Conservation (phyloP, 495 filamentous ascomycete genomes). For the Xylaria intraflava region DNA sequence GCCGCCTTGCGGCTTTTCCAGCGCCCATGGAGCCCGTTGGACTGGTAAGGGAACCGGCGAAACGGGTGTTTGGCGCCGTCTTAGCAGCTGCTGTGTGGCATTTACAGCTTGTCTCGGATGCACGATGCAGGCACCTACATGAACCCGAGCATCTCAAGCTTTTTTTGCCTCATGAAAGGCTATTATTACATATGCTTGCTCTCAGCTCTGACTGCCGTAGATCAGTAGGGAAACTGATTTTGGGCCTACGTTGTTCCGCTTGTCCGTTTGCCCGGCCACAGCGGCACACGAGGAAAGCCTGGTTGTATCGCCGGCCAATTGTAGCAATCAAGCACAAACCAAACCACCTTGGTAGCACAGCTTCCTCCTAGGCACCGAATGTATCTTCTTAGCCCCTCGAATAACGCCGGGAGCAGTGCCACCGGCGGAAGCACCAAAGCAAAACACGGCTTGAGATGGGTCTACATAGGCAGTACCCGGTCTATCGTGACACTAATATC, state of each 20-base stretch:
- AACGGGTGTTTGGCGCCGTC: constrained; percentile 7
- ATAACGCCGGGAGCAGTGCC: neutral
- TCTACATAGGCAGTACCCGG: too few species aligned
- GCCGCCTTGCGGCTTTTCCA: neutral
- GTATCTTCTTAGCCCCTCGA: neutral
- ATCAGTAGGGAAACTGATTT: neutral
- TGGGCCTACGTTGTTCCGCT: neutral
- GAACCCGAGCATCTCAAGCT: neutral
- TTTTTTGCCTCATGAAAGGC: neutral
- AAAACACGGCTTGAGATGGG: neutral
- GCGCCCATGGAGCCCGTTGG: neutral
- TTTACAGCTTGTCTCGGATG: constrained; percentile 2
- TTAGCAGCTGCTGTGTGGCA: constrained; percentile 7
- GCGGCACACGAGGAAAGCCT: neutral
- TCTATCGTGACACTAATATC: too few species aligned
- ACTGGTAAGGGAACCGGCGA: constrained; percentile 1
- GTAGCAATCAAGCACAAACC: neutral
- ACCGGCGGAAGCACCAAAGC: neutral
- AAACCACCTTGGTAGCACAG: neutral
- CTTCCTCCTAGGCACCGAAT: neutral
- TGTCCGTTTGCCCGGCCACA: neutral
- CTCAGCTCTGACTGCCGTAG: too few species aligned
- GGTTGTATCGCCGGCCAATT: neutral
- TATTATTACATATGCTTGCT: neutral
- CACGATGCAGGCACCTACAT: neutral